These are phyloP conservation scores for Psidium friedrichsthalianum DNA, from an alignment of 345 rosid species.

Conservation along the genomic window DNA sequence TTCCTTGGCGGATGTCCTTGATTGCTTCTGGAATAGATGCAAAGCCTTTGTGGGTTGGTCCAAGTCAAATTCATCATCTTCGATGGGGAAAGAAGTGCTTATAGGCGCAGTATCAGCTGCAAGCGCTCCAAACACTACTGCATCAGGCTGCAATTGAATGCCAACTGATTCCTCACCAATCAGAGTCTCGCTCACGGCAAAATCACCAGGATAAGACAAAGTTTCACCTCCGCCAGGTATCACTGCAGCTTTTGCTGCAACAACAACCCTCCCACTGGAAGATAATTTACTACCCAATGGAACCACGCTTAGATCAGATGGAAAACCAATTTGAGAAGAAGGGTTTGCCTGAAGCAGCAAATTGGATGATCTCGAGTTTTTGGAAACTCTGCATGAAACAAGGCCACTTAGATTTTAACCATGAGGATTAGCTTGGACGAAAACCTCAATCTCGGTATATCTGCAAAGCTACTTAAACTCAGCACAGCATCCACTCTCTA, in stretches of 20 bases:
- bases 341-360: slow-evolving; percentile 11
- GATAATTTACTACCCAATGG: slow-evolving; percentile 19
- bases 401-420: background rate
- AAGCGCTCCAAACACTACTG: slow-evolving; percentile 28
- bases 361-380: slow-evolving; percentile 27
- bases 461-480: background rate
- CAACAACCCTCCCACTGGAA: slow-evolving; percentile 13
- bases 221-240: slow-evolving; percentile 55
- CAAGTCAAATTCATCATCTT: no score
- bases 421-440: background rate
- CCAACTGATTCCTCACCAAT: slow-evolving; percentile 5
- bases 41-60: no score
- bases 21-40: no score
- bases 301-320: slow-evolving; percentile 10
- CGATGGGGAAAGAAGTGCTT: background rate
- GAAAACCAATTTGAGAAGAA: slow-evolving; percentile 12
- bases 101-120: slow-evolving; percentile 30
- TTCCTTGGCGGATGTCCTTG: no score
- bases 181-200: slow-evolving; percentile 1
- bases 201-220: slow-evolving; percentile 30
- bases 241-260: slow-evolving; percentile 35
- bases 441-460: background rate
- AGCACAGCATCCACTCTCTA: background rate
- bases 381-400: slow-evolving; percentile 25
- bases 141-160: slow-evolving; percentile 24